These are phyloP conservation scores for Sisymbrium irio DNA, from an alignment of 345 rosid species.

Conservation along the genomic window DNA sequence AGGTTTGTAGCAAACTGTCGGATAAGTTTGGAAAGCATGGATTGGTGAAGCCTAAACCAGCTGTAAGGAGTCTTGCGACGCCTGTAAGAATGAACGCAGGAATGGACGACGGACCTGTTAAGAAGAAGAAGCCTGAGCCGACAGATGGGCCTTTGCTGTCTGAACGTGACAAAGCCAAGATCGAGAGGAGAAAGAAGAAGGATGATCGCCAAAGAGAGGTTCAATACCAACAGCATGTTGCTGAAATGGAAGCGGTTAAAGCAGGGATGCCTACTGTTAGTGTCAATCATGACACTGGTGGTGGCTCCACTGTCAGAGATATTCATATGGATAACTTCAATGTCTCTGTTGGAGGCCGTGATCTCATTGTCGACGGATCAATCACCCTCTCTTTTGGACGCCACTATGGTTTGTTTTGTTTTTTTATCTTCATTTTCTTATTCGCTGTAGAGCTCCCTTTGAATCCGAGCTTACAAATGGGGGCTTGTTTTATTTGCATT, in stretches of 20 bases:
- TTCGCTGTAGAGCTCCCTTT: neutral
- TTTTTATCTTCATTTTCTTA: slow-evolving; percentile 2
- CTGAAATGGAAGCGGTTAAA: slow-evolving; percentile 93
- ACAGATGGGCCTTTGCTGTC: slow-evolving; percentile 78
- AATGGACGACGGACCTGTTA: slow-evolving; percentile 84
- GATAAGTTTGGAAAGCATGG: slow-evolving; percentile 97
- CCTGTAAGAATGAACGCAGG: slow-evolving; percentile 98
- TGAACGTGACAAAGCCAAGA: slow-evolving; percentile 74
- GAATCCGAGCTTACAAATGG: slow-evolving; percentile 14
- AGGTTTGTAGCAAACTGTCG: slow-evolving; percentile 76
- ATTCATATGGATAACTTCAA: slow-evolving; percentile 90
- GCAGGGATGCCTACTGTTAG: slow-evolving; percentile 91
- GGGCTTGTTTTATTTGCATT: slow-evolving; percentile 10
- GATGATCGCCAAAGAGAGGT: slow-evolving; percentile 97
- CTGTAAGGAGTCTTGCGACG: slow-evolving; percentile 79
- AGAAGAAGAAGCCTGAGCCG: slow-evolving; percentile 94
- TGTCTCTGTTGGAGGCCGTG: slow-evolving; percentile 97
- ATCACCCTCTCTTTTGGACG: slow-evolving; percentile 91
- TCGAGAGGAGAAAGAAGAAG: slow-evolving; percentile 91
- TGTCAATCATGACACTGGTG: slow-evolving; percentile 69
- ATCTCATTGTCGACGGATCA: slow-evolving; percentile 86
- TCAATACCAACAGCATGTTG: slow-evolving; percentile 84
- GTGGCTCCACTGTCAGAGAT: slow-evolving; percentile 82
- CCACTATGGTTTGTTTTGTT: slow-evolving; percentile 76
- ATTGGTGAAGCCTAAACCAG: slow-evolving; percentile 62